A percentile compares a stretch with the other conserved stretches of the same genome.
phyloP scores from a whole-genome alignment of 805 yeast genomes.

The Brettanomyces nanus region DNA sequence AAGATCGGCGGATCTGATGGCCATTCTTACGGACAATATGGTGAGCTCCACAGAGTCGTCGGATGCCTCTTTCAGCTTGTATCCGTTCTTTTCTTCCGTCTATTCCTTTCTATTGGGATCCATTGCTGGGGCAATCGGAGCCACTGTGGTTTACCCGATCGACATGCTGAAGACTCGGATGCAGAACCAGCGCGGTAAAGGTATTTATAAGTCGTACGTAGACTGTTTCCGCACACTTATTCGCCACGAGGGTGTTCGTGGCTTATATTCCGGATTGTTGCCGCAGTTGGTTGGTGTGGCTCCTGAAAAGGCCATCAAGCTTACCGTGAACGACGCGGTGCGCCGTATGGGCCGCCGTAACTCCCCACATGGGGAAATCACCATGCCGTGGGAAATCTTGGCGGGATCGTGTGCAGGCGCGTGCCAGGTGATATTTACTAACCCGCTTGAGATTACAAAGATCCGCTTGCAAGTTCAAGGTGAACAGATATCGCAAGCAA shows the following conservation, averaged over 20 bases:
- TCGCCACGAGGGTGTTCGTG: conserved; percentile 68
- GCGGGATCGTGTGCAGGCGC: conserved; percentile 97
- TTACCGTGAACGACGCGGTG: conserved; percentile 86
- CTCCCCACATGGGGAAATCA: conserved; percentile 40
- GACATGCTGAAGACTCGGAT: conserved; percentile 93
- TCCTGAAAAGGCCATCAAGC: conserved; percentile 95
- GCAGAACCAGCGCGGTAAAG: conserved; percentile 83
- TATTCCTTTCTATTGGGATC: conserved; percentile 89
- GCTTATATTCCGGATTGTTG: conserved; percentile 85
- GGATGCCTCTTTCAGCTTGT: conserved; percentile 34
- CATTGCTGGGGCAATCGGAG: conserved; percentile 95
- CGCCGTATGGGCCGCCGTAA: conserved; percentile 58
- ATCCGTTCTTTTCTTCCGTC: conserved; percentile 73
- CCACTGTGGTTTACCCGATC: conserved; percentile 95
- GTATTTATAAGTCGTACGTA: conserved; percentile 67
- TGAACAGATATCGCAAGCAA: conserved; percentile 38
- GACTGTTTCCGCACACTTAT: conserved; percentile 83
- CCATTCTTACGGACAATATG: conserved; percentile 45
- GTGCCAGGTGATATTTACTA: conserved; percentile 92
- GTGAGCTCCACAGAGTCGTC: conserved; percentile 39
- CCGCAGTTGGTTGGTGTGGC: conserved; percentile 97
- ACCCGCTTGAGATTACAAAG: conserved; percentile 93
- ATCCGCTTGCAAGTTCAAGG: conserved; percentile 94
- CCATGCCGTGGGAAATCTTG: conserved; percentile 56
- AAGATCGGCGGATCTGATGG: conserved; percentile 24